Base-by-base conservation (phyloP, 1,139 yeast species). In the Pichia inconspicua region DNA sequence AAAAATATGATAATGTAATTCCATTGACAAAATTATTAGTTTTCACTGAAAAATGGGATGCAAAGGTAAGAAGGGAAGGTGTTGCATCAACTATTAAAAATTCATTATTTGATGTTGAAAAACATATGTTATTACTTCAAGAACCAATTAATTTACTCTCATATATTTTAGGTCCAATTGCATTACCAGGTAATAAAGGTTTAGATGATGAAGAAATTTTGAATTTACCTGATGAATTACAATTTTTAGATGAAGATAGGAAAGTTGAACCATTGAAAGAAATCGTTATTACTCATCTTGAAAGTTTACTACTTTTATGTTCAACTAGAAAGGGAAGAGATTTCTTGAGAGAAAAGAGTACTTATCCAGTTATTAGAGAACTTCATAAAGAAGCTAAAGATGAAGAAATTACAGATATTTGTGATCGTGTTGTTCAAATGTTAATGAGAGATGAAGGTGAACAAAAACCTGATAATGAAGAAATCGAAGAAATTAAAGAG, bases 31-130 rank as follows among this genome's bases (percentile, higher is more conserved):
- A 89, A 63, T 66, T 92, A 34, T 71, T 88, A 51, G 95, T 84
- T 0, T 88, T 88, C 67, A 86, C 96, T 2, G 95, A 86, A 61
- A 80, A 82, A 59, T 81, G 81, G 58, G 90, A 83, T 55, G 75
- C 87, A 22, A 81, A 80, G 58, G 78, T 80, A 35, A 80, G 97
- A 70, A 77, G 97, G 65, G 90, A 84, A 64, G 97, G 96, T 59
- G 92, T 88, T 44, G 95, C 96, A 1, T 84, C 95, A 2, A 86
- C 96, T 5, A 85, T 92, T 57, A 92, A 92, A 63, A 92, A 92
- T 67, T 78, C 94, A 0, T 70, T 90, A 46, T 92, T 92, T 61
- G 96, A 90, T 62, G 73, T 87, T 3, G 77, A 81, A 41, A 68
- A 77, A 40, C 97, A 92, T 61, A 68, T 69, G 58, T 66, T 65